Conservation (phyloP, 2,329 filamentous ascomycete genomes). For the Trichoderma citrinoviride region DNA sequence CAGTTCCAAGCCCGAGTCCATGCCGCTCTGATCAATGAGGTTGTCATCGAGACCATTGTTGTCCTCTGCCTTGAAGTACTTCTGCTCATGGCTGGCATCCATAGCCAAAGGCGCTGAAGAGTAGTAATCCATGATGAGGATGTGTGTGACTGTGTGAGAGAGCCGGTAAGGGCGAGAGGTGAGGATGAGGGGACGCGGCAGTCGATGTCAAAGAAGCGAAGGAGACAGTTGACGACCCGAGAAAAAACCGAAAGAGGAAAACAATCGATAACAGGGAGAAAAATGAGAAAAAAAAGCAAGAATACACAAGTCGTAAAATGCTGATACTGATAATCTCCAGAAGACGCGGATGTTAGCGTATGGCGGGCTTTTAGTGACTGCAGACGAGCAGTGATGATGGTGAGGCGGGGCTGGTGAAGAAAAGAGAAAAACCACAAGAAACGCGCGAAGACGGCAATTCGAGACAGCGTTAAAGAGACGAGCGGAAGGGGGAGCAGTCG, state of each 20-base stretch:
- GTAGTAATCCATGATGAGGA: constrained; percentile 41
- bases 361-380: constrained; percentile 2
- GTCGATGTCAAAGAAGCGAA: constrained; percentile 14
- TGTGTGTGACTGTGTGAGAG: background rate
- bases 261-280: background rate
- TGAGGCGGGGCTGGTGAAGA: constrained; percentile 13
- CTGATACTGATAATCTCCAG: constrained; percentile 8
- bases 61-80: constrained; percentile 61
- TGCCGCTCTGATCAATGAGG: constrained; percentile 56
- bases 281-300: background rate
- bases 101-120: constrained; percentile 50
- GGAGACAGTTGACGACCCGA: background rate
- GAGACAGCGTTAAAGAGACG: constrained; percentile 11
- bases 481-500: background rate
- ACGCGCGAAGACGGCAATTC: constrained; percentile 4
- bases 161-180: constrained; percentile 4
- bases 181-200: background rate
- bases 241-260: background rate
- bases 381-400: constrained; percentile 3
- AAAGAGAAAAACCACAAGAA: constrained; percentile 1
- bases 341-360: constrained; percentile 18
- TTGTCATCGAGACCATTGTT: constrained; percentile 60
- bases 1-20: constrained; percentile 62
- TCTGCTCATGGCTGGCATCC: constrained; percentile 53
- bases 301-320: constrained; percentile 17